These are phyloP conservation scores for Nicotiana paniculata DNA, from an alignment of 257 asterid genomes.

Conservation along the genomic window DNA sequence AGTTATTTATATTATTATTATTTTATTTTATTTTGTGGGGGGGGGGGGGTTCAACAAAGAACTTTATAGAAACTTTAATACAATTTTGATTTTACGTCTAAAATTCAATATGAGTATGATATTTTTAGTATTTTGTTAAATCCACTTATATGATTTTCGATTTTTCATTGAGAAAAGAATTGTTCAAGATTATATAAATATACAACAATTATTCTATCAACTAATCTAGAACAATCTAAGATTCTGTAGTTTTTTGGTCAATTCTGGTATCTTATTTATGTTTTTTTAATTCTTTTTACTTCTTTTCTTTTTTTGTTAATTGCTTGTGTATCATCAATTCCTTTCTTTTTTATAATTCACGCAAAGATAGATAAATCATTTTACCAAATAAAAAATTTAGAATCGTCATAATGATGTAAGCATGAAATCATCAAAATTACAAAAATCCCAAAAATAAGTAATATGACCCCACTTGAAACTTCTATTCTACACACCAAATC, in stretches of 20 bases:
- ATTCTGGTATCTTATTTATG: not conserved
- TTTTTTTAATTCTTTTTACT: not conserved
- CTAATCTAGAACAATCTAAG: not conserved
- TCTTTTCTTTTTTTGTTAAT: not conserved
- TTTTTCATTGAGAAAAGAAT: too few relatives aligned
- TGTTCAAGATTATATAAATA: not conserved
- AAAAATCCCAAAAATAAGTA: not conserved
- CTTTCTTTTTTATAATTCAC: not conserved
- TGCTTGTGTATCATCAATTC: not conserved
- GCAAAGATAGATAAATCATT: not conserved
- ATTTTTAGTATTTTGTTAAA: too few relatives aligned
- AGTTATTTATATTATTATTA: too few relatives aligned
- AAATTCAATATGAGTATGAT: not conserved
- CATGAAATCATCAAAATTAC: not conserved
- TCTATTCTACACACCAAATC: not conserved
- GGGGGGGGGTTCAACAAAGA: too few relatives aligned
- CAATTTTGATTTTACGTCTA: too few relatives aligned
- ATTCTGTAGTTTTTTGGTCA: not conserved
- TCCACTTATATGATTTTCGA: too few relatives aligned
- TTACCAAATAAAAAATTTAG: not conserved
- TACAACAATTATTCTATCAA: not conserved
- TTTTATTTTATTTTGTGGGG: too few relatives aligned
- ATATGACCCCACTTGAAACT: not conserved
- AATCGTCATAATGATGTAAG: not conserved
- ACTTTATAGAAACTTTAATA: too few relatives aligned